Evolutionary conservation across 148 eudicot genomes (phyloP), one percentile per base, ranked within the genome.

Genomic region (Talinum fruticosum): DNA sequence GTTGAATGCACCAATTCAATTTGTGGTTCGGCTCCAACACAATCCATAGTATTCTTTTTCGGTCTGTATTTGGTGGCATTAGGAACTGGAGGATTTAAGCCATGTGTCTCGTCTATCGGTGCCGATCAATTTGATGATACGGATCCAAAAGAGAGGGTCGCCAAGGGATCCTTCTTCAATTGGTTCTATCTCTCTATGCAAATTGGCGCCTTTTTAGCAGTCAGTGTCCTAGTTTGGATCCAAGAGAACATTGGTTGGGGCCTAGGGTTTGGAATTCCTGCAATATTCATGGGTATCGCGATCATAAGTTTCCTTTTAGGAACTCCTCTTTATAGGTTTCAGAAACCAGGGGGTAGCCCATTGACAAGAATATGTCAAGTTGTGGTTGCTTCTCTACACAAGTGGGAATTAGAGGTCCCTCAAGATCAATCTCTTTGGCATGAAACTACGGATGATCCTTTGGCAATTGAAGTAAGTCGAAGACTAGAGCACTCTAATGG

Each of bases 331-430:
- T 82, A 82, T 74, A 82, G 84, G 72, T 82, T 77, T 77, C 84
- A 77, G n/a, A n/a, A n/a, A n/a, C n/a, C n/a, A n/a, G n/a, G n/a
- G n/a, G n/a, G n/a, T n/a, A n/a, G n/a, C n/a, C 93, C 92, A 26
- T 71, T 89, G 44, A 91, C 91, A 49, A 81, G 91, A 83, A 85
- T 91, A 79, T 88, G 88, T 66, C 91, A 89, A 70, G 93, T 91
- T 80, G 38, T 88, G 79, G 87, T 88, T 78, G 93, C 91, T 33
- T 88, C 87, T 2, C 81, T 84, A 32, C 80, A 54, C 33, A 91
- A 91, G 79, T 80, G 83, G 77, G 83, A 71, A 67, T 12, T 88
- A 72, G 69, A 74, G 34, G 78, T 88, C 66, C 90, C 91, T 57
- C 69, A 2, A 61, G 89, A 91, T 69, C 76, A 81, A 73, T 74